phyloP scores from a whole-genome alignment of 1,284 basidiomycete species.

The Kwoniella shivajii region DNA sequence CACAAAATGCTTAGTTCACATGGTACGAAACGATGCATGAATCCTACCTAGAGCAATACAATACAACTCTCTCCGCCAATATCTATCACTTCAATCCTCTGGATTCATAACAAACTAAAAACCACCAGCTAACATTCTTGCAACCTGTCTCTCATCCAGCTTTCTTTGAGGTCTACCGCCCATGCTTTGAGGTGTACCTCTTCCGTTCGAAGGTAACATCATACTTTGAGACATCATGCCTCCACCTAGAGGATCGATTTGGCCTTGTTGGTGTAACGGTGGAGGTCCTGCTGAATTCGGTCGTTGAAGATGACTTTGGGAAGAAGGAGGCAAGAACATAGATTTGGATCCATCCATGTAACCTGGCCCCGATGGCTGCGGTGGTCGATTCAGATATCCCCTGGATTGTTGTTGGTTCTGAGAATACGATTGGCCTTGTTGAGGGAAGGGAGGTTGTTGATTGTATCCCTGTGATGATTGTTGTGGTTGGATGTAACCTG shows the following conservation, averaged over 20 bases:
- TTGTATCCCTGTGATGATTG: too few relatives aligned
- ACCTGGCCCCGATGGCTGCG: background rate
- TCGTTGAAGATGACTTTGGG: slow-evolving; percentile 15
- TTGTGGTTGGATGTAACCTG: too few relatives aligned
- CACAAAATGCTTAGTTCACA: too few relatives aligned
- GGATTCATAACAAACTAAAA: slow-evolving; percentile 25
- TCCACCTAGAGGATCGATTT: background rate
- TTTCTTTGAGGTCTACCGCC: slow-evolving; percentile 26
- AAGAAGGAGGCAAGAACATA: slow-evolving; percentile 49
- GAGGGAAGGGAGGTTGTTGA: background rate
- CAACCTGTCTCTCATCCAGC: slow-evolving; percentile 50
- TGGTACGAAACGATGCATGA: too few relatives aligned
- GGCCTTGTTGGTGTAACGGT: background rate
- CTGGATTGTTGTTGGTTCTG: background rate
- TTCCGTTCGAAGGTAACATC: slow-evolving; percentile 32
- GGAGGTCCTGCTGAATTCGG: slow-evolving; percentile 22
- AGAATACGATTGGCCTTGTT: background rate
- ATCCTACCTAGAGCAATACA: too few relatives aligned
- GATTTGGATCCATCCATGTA: slow-evolving; percentile 28
- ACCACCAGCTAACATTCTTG: slow-evolving; percentile 50
- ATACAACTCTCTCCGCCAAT: too few relatives aligned
- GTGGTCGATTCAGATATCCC: background rate
- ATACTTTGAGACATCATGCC: slow-evolving; percentile 46
- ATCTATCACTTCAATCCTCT: too few relatives aligned
- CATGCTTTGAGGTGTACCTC: background rate